Evolutionary conservation across 495 filamentous ascomycete genomes (phyloP).

Genomic region (Gamarada debralockiae): DNA sequence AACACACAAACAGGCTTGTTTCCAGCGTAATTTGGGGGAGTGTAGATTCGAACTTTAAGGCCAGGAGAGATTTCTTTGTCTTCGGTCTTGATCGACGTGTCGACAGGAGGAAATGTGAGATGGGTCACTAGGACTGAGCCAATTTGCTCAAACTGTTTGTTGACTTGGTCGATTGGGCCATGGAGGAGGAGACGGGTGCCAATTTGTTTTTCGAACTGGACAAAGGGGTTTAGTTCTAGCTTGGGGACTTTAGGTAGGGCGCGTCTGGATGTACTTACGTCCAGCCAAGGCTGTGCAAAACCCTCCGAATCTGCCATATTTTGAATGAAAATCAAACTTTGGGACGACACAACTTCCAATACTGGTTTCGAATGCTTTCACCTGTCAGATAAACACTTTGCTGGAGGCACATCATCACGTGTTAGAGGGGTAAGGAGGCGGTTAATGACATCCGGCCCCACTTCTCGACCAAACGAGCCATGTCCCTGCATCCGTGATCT

Average conservation of each 20-base stretch:
- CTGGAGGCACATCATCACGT: no score
- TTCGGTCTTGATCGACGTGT: slow-evolving; percentile 8
- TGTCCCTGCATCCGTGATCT: slow-evolving; percentile 1
- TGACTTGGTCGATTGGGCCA: not conserved
- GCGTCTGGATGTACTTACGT: not conserved
- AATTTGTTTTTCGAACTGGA: slow-evolving; percentile 12
- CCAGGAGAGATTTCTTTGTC: slow-evolving; percentile 8
- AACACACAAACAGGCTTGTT: slow-evolving; percentile 10
- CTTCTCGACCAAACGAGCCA: no score
- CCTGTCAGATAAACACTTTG: no score
- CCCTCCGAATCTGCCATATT: slow-evolving; percentile 7
- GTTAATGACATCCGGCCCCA: no score
- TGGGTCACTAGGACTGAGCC: slow-evolving; percentile 4
- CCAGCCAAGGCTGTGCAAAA: slow-evolving; percentile 10
- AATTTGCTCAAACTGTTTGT: not conserved
- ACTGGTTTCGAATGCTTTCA: no score
- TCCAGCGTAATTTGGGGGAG: slow-evolving; percentile 2
- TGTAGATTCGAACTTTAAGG: slow-evolving; percentile 6
- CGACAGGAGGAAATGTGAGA: slow-evolving; percentile 10
- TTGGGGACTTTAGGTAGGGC: no score
- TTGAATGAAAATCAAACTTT: no score
- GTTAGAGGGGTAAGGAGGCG: no score
- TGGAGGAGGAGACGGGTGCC: slow-evolving; percentile 4
- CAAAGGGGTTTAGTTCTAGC: not conserved
- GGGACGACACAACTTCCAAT: no score